Evolutionary conservation across 1,284 basidiomycete genomes (phyloP).

Genomic region (Apiotrichum sp.): DNA sequence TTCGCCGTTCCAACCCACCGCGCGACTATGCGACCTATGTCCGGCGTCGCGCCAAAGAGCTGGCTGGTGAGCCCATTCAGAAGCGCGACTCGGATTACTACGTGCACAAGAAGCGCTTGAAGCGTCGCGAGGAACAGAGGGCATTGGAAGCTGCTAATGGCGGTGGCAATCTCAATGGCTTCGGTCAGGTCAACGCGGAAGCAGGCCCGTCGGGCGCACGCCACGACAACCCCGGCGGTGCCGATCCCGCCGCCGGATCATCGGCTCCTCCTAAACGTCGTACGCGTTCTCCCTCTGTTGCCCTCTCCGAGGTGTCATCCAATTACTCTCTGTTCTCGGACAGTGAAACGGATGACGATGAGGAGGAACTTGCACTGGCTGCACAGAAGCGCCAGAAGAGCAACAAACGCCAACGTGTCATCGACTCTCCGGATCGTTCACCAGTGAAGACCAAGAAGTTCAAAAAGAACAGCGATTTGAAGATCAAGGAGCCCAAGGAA

Average conservation of each 20-base stretch:
- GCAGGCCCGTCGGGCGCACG: neutral
- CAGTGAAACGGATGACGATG: neutral
- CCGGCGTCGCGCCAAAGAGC: constrained; percentile 22
- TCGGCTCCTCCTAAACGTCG: too few species aligned
- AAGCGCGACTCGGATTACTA: constrained; percentile 34
- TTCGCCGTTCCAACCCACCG: constrained; percentile 12
- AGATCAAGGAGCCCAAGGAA: neutral
- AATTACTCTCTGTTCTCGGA: neutral
- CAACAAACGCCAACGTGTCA: neutral
- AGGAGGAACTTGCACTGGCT: neutral
- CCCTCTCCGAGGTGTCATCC: neutral
- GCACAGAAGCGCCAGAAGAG: neutral
- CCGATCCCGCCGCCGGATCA: neutral
- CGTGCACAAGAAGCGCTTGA: constrained; percentile 13
- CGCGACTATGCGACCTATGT: constrained; percentile 21
- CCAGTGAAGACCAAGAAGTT: neutral
- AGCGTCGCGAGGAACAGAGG: neutral
- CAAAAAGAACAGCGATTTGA: neutral
- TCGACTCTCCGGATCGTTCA: neutral
- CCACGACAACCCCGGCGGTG: too few species aligned
- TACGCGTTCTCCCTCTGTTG: too few species aligned
- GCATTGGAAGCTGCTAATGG: neutral
- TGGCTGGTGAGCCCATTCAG: constrained; percentile 7
- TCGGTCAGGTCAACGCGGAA: neutral
- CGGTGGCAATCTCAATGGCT: neutral